phyloP scores from a whole-genome alignment of 2,329 filamentous ascomycete genomes.

The Xylaria sp. region DNA sequence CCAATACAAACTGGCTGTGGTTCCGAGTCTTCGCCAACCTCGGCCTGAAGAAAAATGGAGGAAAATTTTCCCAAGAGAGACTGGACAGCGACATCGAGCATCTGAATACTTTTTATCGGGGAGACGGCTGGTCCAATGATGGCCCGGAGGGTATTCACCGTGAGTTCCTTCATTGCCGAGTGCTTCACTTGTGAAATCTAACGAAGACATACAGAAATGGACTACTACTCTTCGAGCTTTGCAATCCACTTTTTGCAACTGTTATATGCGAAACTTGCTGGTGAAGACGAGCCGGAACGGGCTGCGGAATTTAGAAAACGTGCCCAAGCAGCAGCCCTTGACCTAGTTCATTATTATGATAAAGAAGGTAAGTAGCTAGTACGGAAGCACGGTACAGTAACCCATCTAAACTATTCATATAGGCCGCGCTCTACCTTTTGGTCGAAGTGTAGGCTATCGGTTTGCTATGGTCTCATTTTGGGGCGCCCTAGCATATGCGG shows the following conservation, averaged over 20 bases:
- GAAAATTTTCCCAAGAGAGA: slow-evolving; percentile 73
- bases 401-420: slow-evolving; percentile 28
- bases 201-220: slow-evolving; percentile 67
- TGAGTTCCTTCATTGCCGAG: slow-evolving; percentile 44
- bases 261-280: slow-evolving; percentile 77
- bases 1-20: slow-evolving; percentile 77
- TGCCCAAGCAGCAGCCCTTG: slow-evolving; percentile 72
- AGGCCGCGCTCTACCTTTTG: slow-evolving; percentile 77
- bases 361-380: slow-evolving; percentile 58
- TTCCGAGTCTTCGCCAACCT: slow-evolving; percentile 87
- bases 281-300: slow-evolving; percentile 71
- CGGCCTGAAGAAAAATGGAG: slow-evolving; percentile 78
- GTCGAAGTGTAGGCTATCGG: slow-evolving; percentile 81
- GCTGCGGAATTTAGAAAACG: slow-evolving; percentile 75
- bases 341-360: slow-evolving; percentile 81
- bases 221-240: slow-evolving; percentile 85
- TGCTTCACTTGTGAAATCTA: slow-evolving; percentile 16
- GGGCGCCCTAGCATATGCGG: slow-evolving; percentile 80
- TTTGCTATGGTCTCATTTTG: slow-evolving; percentile 89
- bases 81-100: slow-evolving; percentile 81
- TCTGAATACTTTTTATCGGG: slow-evolving; percentile 83
- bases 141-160: slow-evolving; percentile 80
- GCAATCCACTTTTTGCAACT: slow-evolving; percentile 84
- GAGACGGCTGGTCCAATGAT: slow-evolving; percentile 84
- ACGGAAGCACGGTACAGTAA: slow-evolving; percentile 2